Base-by-base conservation (phyloP, 768 basidiomycete genomes). In the Daedaleopsis sinensis region DNA sequence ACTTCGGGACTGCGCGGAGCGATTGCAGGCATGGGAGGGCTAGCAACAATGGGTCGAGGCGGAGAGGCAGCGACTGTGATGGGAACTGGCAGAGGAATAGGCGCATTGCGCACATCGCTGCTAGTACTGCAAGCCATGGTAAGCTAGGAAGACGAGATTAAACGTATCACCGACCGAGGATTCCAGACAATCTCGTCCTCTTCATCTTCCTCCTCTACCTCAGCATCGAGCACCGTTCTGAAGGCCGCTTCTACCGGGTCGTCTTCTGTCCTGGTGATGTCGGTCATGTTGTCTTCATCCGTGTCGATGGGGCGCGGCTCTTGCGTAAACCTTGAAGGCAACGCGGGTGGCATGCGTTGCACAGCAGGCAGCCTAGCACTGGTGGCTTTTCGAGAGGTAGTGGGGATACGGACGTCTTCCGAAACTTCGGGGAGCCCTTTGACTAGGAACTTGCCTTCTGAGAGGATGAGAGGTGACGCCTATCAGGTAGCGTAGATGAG, bases 131-230 rank as follows among this genome's bases (percentile, higher is more conserved):
- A n/a, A 35, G 18, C 19, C 23, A 15, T 47, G 18, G 23, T 43
- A 3, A 61, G 24, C 42, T 18, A 13, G n/a, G 7, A 24, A 8
- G 2, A 9, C 5, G 24, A 19, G 21, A 19, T 48, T 18, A 35
- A 6, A 58, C 39, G 32, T 27, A 23, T 32, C 24, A 64, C 75
- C 24, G 57, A 87, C 86, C 84, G 82, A 37, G 85, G 88, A 71
- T 90, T 82, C 77, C 87, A 89, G 51, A 98, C 87, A 65, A 94
- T 87, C 70, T 91, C 83, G 19, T 93, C 90, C 8, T 86, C 82
- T 38, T 80, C 80, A 1, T 87, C 87, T 10, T 85, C 83, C 1
- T 83, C 82, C 4, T 83, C 77, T 15, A 73, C 74, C 13, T 63
- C 57, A 11, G 71, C 76, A 42, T 75, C 75, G 10, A 82, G 67